These are phyloP conservation scores for Polyplosphaeria fusca DNA, from an alignment of 495 filamentous ascomycete species.

Conservation along the genomic window DNA sequence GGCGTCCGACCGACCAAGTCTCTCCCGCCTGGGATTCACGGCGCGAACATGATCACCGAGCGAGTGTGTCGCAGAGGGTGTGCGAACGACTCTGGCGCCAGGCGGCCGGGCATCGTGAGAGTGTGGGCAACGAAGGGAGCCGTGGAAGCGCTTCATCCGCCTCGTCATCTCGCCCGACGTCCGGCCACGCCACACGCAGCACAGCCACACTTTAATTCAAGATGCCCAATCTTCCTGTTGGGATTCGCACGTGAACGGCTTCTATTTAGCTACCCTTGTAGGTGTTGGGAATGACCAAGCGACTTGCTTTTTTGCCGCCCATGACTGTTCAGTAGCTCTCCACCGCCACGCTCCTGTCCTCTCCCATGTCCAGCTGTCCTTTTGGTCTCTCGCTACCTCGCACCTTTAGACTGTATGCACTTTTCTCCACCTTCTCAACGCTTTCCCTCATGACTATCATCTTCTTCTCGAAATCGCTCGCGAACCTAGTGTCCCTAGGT, in stretches of 20 bases:
- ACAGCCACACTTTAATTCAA: too few relatives aligned
- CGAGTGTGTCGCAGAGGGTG: constrained; percentile 16
- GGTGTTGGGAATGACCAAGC: too few relatives aligned
- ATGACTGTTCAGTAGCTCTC: constrained; percentile 24
- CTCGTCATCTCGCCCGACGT: not conserved
- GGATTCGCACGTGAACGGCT: too few relatives aligned
- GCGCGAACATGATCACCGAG: constrained; percentile 15
- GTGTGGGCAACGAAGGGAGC: not conserved
- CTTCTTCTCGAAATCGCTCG: constrained; percentile 71
- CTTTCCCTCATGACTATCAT: constrained; percentile 78
- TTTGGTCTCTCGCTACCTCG: constrained; percentile 83
- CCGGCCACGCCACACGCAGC: not conserved
- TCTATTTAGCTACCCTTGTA: too few relatives aligned
- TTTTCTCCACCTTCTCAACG: constrained; percentile 90
- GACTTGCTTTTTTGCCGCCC: not conserved
- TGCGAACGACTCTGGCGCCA: constrained; percentile 1
- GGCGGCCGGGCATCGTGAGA: not conserved
- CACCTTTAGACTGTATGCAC: constrained; percentile 81
- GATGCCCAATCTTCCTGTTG: too few relatives aligned
- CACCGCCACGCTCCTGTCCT: constrained; percentile 29
- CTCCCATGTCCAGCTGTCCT: constrained; percentile 81
- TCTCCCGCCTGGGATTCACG: constrained; percentile 7
- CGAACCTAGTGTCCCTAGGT: constrained; percentile 44
- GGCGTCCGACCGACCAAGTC: constrained; percentile 11
- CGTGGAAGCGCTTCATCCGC: not conserved